Conservation (phyloP, 495 filamentous ascomycete genomes). For the Schizothecium vesticola region DNA sequence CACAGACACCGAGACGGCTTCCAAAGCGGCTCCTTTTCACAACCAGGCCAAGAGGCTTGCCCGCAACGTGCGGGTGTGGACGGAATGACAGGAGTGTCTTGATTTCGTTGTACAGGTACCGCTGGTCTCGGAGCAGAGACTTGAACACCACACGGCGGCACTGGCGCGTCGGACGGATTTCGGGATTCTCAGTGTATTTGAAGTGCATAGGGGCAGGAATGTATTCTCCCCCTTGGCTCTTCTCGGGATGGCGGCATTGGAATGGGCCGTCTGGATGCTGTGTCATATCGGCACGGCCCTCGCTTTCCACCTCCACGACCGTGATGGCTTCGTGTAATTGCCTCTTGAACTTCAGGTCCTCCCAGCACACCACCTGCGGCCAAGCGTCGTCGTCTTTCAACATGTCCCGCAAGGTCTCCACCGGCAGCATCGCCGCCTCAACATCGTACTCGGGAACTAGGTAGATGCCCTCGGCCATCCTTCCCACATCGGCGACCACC, state of each 20-base stretch:
- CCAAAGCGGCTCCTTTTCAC: constrained; percentile 31
- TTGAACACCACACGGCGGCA: constrained; percentile 30
- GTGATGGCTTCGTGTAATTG: constrained; percentile 41
- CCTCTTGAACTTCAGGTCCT: constrained; percentile 27
- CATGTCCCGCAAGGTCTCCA: constrained; percentile 24
- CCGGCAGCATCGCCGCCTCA: constrained; percentile 31
- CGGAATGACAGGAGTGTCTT: constrained; percentile 27
- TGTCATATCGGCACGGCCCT: neutral
- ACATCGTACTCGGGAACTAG: constrained; percentile 33
- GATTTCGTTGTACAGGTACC: constrained; percentile 38
- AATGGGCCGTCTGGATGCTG: neutral
- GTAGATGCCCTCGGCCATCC: constrained; percentile 20
- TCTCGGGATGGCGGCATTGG: too few relatives aligned
- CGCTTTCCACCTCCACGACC: constrained; percentile 19
- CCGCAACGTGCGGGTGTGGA: constrained; percentile 27
- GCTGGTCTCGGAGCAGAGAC: constrained; percentile 27
- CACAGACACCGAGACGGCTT: constrained; percentile 27
- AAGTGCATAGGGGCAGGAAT: too few relatives aligned
- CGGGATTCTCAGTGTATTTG: neutral
- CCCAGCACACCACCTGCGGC: constrained; percentile 31
- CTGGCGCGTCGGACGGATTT: neutral
- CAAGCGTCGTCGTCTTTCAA: constrained; percentile 27
- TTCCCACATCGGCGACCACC: constrained; percentile 21
- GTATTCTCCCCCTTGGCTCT: too few relatives aligned
- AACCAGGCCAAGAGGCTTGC: constrained; percentile 26